Conservation (phyloP, 148 eudicot species). For the Heliosperma pusillum region DNA sequence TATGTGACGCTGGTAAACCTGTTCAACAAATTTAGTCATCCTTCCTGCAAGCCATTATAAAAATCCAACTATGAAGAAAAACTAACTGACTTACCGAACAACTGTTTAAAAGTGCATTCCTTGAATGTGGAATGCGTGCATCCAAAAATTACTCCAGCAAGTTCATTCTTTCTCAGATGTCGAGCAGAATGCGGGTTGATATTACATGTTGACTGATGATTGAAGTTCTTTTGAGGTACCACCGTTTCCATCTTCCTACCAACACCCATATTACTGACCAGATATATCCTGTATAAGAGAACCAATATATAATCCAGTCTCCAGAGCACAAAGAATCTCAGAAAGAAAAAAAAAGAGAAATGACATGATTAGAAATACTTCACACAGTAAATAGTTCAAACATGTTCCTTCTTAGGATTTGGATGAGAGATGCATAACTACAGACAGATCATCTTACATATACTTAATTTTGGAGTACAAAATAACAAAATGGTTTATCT, state of each 20-base stretch:
- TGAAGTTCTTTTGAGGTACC: constrained; percentile 28
- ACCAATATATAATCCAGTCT: background rate
- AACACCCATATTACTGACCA: constrained; percentile 42
- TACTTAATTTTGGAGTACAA: background rate
- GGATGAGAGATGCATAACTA: background rate
- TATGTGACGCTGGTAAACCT: constrained; percentile 63
- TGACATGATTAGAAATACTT: background rate
- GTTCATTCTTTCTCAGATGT: constrained; percentile 40
- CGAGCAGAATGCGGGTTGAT: constrained; percentile 42
- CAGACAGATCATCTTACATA: background rate
- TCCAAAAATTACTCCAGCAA: constrained; percentile 72
- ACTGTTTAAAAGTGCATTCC: constrained; percentile 44
- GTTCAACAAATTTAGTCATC: constrained; percentile 21
- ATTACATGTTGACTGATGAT: constrained; percentile 27
- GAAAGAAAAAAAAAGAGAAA: background rate
- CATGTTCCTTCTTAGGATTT: background rate
- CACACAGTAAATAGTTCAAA: background rate
- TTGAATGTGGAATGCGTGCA: constrained; percentile 50
- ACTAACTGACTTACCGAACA: constrained; percentile 49
- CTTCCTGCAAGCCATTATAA: background rate
- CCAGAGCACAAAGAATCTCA: background rate
- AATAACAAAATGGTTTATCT: background rate
- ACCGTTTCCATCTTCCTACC: constrained; percentile 37
- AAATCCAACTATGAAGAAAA: background rate
- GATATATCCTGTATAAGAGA: background rate